Evolutionary conservation across 352 stramenopile genomes (phyloP), one percentile per base, ranked within the genome.

Genomic region (Pythium chondricola): DNA sequence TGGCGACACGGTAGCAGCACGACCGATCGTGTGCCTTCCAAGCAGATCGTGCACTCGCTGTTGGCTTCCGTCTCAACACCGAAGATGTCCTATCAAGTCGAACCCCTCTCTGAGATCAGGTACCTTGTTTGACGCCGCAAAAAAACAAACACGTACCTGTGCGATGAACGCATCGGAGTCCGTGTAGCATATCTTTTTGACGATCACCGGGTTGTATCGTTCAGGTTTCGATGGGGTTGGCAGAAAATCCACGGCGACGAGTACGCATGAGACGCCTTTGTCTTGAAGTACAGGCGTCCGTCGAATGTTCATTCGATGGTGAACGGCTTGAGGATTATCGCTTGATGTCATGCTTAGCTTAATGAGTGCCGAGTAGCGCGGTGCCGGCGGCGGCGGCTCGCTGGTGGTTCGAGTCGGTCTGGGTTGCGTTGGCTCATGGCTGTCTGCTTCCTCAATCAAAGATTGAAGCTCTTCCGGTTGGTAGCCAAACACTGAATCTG

Each of bases 1-100:
- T 85, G 74, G 36, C 77, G 70, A 27, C 77, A 88, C 6, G 77
- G 77, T 21, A 88, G 58, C 43, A 86, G 56, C 41, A 84, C 55
- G 1, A 68, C 70, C 2, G 49, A 45, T 5, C 61, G 63, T 21
- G 49, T 44, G 21, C 60, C 57, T 49, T 86, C 77, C 27, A 88
- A 53, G 32, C 77, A 88, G 50, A 88, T 88, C 33, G 68, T 65
- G 47, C 77, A 88, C 48, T 86, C 77, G 43, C 67, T 63, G 2
- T 39, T 44, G 10, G 55, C 31, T 2, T 8, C 22, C n/a, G 36
- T 43, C 35, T 71, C 50, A 22, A 52, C 53, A 13, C 70, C 67
- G 43, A 74, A 86, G 37, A 86, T 83, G 26, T 86, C 77, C 74
- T 88, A 26, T 26, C 18, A 26, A 33, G 29, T 9, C 38, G 18